phyloP scores from a whole-genome alignment of 1,284 basidiomycete genomes.

The Sphagnurus paluster region DNA sequence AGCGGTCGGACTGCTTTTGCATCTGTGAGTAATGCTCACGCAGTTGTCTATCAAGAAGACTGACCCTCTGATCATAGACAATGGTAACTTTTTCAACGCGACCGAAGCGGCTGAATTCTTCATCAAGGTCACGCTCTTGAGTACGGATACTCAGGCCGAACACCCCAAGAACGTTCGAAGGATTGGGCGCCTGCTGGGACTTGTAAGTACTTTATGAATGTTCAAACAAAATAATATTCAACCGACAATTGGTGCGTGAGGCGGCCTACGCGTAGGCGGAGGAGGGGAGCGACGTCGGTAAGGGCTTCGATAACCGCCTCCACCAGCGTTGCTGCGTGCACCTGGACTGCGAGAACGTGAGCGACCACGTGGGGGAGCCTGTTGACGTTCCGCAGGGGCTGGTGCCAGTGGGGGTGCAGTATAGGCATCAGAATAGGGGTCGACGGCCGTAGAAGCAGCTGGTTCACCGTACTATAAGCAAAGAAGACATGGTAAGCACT shows the following conservation, averaged over 20 bases:
- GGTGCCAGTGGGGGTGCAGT: conserved; percentile 59
- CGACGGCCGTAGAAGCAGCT: conserved; percentile 52
- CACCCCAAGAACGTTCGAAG: conserved; percentile 90
- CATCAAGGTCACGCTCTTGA: conserved; percentile 89
- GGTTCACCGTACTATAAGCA: conserved; percentile 60
- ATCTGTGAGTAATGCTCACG: conserved; percentile 21
- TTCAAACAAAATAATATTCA: conserved; percentile 12
- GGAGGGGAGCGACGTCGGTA: conserved; percentile 52
- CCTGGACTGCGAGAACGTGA: conserved; percentile 73
- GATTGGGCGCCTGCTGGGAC: conserved; percentile 72
- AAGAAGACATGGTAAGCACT: conserved; percentile 7
- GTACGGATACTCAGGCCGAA: conserved; percentile 97
- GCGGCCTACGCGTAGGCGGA: conserved; percentile 56
- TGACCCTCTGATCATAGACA: conserved; percentile 96
- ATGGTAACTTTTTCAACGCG: conserved; percentile 95
- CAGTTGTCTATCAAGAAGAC: conserved; percentile 32
- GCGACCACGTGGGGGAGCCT: conserved; percentile 55
- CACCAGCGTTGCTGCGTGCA: conserved; percentile 44
- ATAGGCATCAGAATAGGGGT: conserved; percentile 82
- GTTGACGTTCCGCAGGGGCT: conserved; percentile 48
- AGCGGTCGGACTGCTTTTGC: conserved; percentile 79
- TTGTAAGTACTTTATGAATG: conserved; percentile 35
- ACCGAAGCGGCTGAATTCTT: conserved; percentile 89
- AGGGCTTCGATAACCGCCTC: conserved; percentile 54
- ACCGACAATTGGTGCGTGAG: conserved; percentile 75